These are phyloP conservation scores for Prosopis cineraria DNA, from an alignment of 306 rosid genomes.

Conservation along the genomic window DNA sequence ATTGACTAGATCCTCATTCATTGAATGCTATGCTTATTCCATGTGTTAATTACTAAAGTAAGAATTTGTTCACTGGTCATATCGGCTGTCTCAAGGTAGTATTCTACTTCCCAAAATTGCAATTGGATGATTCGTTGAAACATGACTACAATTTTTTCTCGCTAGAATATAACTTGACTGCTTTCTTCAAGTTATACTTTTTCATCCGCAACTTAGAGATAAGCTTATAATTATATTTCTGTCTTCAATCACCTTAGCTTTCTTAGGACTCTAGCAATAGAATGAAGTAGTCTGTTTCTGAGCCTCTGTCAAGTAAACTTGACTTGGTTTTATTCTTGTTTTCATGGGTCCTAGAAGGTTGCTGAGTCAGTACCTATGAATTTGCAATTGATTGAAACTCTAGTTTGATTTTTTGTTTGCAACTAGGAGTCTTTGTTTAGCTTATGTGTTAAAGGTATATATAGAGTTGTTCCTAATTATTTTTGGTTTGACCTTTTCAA, in stretches of 20 bases:
- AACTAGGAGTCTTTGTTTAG: conserved; percentile 6
- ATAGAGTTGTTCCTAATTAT: neutral
- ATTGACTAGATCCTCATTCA: neutral
- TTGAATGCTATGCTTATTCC: neutral
- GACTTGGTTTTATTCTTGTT: conserved; percentile 4
- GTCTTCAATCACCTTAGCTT: neutral
- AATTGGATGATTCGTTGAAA: neutral
- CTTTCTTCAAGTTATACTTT: neutral
- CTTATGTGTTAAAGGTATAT: conserved; percentile 14
- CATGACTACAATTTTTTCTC: neutral
- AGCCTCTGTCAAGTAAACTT: neutral
- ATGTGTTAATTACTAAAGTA: neutral
- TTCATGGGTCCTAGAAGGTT: conserved; percentile 20
- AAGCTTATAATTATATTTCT: conserved; percentile 1
- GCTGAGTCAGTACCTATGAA: neutral
- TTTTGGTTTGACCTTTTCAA: conserved; percentile 30
- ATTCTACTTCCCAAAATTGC: conserved; percentile 1
- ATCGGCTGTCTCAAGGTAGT: neutral
- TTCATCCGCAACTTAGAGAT: neutral
- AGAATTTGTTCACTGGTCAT: neutral
- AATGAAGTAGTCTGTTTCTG: conserved; percentile 9
- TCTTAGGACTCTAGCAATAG: neutral
- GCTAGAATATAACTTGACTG: neutral
- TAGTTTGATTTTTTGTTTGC: neutral
- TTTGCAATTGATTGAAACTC: neutral